Evolutionary conservation across 495 filamentous ascomycete species (phyloP).

Genomic region (Aspergillus funiculosus): DNA sequence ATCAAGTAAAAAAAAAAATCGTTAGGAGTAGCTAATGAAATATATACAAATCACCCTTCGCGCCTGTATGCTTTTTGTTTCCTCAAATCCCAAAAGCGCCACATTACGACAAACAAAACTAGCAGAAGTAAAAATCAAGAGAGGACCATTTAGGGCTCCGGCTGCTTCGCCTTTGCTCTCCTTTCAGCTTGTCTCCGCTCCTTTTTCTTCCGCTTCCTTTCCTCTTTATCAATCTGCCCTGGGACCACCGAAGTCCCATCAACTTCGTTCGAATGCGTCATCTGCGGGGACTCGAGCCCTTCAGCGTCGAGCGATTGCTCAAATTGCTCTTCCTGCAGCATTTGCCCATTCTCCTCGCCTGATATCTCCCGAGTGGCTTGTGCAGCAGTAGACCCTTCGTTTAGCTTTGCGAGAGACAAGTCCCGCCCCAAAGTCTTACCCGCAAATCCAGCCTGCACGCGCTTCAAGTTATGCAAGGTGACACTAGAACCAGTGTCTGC

Average conservation of each 20-base stretch:
- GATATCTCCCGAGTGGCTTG: too few species aligned
- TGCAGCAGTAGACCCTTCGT: too few species aligned
- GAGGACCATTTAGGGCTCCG: slow-evolving; percentile 21
- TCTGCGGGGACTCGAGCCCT: slow-evolving; percentile 18
- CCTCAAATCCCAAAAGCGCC: neutral
- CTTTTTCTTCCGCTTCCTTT: slow-evolving; percentile 47
- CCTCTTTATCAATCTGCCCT: slow-evolving; percentile 40
- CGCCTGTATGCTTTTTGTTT: slow-evolving; percentile 11
- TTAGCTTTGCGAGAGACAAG: slow-evolving; percentile 36
- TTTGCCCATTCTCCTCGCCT: slow-evolving; percentile 18
- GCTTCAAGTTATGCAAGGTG: slow-evolving; percentile 58
- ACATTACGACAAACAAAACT: neutral
- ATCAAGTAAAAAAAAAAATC: neutral
- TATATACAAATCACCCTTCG: neutral
- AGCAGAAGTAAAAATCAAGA: slow-evolving; percentile 6
- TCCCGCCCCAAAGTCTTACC: slow-evolving; percentile 53
- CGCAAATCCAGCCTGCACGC: slow-evolving; percentile 58
- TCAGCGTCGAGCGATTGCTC: slow-evolving; percentile 39
- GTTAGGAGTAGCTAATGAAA: neutral
- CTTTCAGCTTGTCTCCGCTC: slow-evolving; percentile 43
- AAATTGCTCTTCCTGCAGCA: slow-evolving; percentile 48
- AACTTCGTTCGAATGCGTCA: slow-evolving; percentile 25
- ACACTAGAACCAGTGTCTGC: slow-evolving; percentile 51
- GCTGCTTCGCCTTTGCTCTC: slow-evolving; percentile 36
- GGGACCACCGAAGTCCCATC: slow-evolving; percentile 23